phyloP scores from a whole-genome alignment of 2,329 filamentous ascomycete species.

The Penicillium sp. region DNA sequence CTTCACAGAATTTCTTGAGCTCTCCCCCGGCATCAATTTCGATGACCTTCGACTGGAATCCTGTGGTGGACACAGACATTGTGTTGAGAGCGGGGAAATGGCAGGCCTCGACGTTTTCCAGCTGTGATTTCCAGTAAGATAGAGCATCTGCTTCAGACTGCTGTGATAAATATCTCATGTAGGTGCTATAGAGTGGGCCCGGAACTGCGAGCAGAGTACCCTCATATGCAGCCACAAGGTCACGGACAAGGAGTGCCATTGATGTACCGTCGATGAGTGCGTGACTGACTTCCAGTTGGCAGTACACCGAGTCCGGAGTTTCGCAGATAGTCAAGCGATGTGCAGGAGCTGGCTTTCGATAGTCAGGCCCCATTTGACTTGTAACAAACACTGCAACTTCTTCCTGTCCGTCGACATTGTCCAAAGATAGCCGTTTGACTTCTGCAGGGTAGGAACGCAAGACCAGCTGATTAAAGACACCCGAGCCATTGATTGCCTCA shows the following conservation, averaged over 20 bases:
- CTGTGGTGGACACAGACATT: neutral
- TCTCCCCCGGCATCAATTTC: neutral
- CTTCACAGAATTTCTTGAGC: conserved; percentile 6
- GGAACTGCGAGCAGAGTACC: neutral
- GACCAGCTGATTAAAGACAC: conserved; percentile 5
- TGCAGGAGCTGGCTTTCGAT: neutral
- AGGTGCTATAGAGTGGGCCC: neutral
- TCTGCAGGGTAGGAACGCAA: neutral
- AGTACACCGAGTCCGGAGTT: conserved; percentile 2
- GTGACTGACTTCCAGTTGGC: conserved; percentile 13
- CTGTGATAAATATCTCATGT: neutral
- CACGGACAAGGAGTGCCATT: neutral
- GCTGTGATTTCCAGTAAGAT: neutral
- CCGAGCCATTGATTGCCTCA: neutral
- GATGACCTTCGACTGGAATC: neutral
- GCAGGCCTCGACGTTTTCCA: neutral
- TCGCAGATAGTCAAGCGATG: conserved; percentile 1
- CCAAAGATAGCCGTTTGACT: neutral
- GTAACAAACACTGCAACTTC: neutral
- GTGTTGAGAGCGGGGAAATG: neutral
- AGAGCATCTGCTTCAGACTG: neutral
- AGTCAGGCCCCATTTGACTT: neutral
- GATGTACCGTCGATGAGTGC: conserved; percentile 14
- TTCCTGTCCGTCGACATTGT: neutral
- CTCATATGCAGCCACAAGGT: conserved; percentile 9